Evolutionary conservation across 208 protist genomes (phyloP).

Genomic region (Leishmania mexicana): DNA sequence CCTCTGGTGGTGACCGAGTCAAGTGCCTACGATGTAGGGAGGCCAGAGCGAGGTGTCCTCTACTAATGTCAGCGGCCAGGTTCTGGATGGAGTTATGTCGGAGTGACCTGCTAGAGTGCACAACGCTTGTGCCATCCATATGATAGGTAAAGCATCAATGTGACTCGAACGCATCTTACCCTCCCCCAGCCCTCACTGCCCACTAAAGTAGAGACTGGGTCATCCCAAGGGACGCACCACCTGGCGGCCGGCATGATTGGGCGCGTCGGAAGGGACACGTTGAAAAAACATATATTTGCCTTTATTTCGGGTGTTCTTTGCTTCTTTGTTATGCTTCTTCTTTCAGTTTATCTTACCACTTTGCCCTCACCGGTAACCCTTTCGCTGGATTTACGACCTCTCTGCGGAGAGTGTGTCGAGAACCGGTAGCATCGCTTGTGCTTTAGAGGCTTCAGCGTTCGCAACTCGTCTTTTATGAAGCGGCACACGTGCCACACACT

Average conservation of each 20-base stretch:
- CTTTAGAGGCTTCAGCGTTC: not conserved
- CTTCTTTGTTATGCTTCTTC: not conserved
- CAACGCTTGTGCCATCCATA: not conserved
- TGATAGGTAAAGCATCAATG: not conserved
- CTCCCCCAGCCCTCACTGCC: not conserved
- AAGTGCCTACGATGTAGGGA: not conserved
- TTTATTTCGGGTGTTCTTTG: not conserved
- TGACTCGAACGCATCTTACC: not conserved
- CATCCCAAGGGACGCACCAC: not conserved
- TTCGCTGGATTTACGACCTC: not conserved
- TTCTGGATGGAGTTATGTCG: not conserved
- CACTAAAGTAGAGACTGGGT: not conserved
- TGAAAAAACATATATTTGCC: not conserved
- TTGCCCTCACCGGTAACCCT: not conserved
- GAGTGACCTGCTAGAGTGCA: not conserved
- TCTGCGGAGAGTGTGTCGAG: not conserved
- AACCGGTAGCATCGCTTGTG: not conserved
- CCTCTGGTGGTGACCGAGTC: not conserved
- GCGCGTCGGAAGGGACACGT: not conserved
- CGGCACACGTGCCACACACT: not conserved
- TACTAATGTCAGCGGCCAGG: not conserved
- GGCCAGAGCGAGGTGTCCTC: not conserved
- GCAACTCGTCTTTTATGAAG: not conserved
- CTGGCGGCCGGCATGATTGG: not conserved
- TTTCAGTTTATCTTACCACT: not conserved